These are phyloP conservation scores for Rhypophila decipiens DNA, from an alignment of 495 filamentous ascomycete species.

Conservation along the genomic window DNA sequence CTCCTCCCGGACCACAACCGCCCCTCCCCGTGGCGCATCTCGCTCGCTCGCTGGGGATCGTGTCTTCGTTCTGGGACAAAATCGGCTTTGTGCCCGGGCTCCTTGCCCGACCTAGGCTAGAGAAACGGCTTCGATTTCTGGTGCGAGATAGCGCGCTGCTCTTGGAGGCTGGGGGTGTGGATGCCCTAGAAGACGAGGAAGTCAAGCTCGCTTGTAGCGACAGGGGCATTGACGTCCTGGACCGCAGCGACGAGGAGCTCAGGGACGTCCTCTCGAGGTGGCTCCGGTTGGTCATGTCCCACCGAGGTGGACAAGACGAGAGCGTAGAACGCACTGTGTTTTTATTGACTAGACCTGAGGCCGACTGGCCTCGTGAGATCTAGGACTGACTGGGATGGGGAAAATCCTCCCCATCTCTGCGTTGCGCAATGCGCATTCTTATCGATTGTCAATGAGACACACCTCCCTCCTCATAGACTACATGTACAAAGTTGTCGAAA, in stretches of 20 bases:
- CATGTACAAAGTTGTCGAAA: too few species aligned
- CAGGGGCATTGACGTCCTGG: constrained; percentile 32
- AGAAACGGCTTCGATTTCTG: constrained; percentile 42
- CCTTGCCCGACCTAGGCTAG: constrained; percentile 3
- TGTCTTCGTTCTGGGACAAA: constrained; percentile 26
- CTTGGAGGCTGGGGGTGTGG: constrained; percentile 26
- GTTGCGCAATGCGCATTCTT: background rate
- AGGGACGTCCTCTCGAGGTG: constrained; percentile 24
- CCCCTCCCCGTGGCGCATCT: background rate
- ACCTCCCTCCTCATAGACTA: too few species aligned
- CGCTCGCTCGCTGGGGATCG: constrained; percentile 17
- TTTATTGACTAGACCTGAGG: background rate
- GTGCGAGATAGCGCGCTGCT: constrained; percentile 37
- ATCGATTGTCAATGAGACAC: too few species aligned
- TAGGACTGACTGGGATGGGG: background rate
- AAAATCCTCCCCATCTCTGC: background rate
- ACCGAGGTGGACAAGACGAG: background rate
- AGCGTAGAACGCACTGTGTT: background rate
- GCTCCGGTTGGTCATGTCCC: constrained; percentile 15
- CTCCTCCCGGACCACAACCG: background rate
- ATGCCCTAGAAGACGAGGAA: constrained; percentile 32
- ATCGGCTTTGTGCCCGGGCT: constrained; percentile 15
- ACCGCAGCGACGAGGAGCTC: constrained; percentile 17
- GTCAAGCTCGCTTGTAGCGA: constrained; percentile 36
- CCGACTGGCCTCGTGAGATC: background rate